A percentile compares a stretch with the other conserved stretches of the same genome.
Evolutionary conservation across 192 early-diverging fungal genomes (phyloP).

Genomic region (Backusella macrospora): DNA sequence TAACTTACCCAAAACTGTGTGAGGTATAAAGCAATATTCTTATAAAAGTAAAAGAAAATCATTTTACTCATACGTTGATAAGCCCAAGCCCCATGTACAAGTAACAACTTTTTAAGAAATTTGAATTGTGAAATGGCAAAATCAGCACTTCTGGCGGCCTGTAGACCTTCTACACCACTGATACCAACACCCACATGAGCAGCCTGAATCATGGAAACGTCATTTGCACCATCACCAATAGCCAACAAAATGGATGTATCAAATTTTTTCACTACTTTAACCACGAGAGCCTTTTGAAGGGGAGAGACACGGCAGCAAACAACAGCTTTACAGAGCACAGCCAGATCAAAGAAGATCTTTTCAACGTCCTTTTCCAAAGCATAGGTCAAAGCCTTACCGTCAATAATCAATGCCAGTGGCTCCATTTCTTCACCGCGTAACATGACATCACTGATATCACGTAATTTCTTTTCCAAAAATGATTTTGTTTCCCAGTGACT

Average conservation of each 20-base stretch:
- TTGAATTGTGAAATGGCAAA: conserved; percentile 98
- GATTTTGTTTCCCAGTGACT: conserved; percentile 93
- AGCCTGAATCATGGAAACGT: conserved; percentile 99
- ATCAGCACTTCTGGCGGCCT: conserved; percentile 95
- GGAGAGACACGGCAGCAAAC: conserved; percentile 98
- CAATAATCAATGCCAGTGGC: conserved; percentile 91
- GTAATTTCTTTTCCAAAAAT: conserved; percentile 87
- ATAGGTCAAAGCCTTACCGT: conserved; percentile 90
- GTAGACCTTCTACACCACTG: conserved; percentile 93
- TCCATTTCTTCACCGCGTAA: conserved; percentile 49
- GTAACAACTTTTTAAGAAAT: conserved; percentile 89
- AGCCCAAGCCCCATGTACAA: conserved; percentile 97
- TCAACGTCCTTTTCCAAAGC: conserved; percentile 90
- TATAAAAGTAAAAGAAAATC: conserved; percentile 98
- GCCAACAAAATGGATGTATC: conserved; percentile 87
- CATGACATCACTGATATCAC: conserved; percentile 68
- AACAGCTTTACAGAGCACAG: conserved; percentile 91
- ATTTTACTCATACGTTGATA: conserved; percentile 95
- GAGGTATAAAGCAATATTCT: conserved; percentile 97
- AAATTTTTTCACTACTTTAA: conserved; percentile 95
- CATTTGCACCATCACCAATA: conserved; percentile 99
- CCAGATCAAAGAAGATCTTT: conserved; percentile 83
- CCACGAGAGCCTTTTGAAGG: conserved; percentile 96
- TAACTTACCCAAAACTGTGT: conserved; percentile 90
- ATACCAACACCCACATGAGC: conserved; percentile 98